phyloP scores from a whole-genome alignment of 2,329 filamentous ascomycete species.

The Ophiostoma montium region DNA sequence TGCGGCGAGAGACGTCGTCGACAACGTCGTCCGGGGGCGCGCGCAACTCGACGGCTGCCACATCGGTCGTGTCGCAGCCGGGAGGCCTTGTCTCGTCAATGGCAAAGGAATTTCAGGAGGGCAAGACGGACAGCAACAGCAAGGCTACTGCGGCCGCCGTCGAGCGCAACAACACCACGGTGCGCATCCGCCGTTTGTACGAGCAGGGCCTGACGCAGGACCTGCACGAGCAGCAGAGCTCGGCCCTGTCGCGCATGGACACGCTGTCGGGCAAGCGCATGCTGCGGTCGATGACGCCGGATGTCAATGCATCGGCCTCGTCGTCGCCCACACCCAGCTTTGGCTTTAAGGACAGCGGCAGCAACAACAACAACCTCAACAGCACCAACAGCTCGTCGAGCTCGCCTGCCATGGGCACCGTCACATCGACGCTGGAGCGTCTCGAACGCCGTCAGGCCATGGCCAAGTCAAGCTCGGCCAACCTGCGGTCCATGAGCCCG shows the following conservation, averaged over 20 bases:
- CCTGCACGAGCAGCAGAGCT: conserved; percentile 65
- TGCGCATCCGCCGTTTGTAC: conserved; percentile 63
- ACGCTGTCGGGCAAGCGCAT: conserved; percentile 54
- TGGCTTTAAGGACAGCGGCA: conserved; percentile 30
- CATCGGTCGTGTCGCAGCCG: conserved; percentile 68
- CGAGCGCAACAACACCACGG: conserved; percentile 50
- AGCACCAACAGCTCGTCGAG: neutral
- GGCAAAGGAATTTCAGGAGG: conserved; percentile 36
- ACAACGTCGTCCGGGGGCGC: conserved; percentile 61
- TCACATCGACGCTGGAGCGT: conserved; percentile 6
- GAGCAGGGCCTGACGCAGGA: conserved; percentile 71
- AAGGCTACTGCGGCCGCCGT: conserved; percentile 26
- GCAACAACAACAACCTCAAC: neutral
- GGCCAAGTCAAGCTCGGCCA: conserved; percentile 51
- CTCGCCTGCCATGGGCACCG: neutral
- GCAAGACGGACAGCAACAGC: neutral
- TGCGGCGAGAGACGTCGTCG: conserved; percentile 74
- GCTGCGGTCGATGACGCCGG: conserved; percentile 34
- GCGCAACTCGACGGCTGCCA: conserved; percentile 74
- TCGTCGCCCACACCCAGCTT: conserved; percentile 31
- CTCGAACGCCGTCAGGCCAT: conserved; percentile 25
- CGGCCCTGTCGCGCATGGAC: conserved; percentile 65
- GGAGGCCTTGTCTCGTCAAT: conserved; percentile 26
- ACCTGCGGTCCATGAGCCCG: conserved; percentile 45
- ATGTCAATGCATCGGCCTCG: conserved; percentile 28